These are phyloP conservation scores for Phytophthora citricola DNA, from an alignment of 352 stramenopile genomes.

Conservation along the genomic window DNA sequence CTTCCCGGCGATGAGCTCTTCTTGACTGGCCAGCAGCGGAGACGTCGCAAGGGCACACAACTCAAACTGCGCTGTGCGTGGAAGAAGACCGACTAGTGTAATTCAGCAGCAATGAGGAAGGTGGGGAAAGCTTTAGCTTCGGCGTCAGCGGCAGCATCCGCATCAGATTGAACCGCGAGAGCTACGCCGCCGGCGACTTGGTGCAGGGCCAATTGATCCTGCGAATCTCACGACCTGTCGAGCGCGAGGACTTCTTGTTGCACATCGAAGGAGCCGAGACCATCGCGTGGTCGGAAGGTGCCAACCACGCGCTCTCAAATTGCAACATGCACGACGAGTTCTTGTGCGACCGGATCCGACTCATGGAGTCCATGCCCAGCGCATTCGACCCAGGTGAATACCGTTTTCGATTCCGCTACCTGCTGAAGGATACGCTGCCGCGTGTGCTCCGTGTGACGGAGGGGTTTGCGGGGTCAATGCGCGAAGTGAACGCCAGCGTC, in stretches of 20 bases:
- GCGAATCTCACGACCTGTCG: slow-evolving; percentile 19
- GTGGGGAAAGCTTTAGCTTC: slow-evolving; percentile 30
- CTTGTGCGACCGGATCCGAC: slow-evolving; percentile 21
- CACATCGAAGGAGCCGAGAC: slow-evolving; percentile 26
- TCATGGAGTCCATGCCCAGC: slow-evolving; percentile 17
- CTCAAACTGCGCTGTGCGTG: slow-evolving; percentile 11
- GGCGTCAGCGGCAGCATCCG: slow-evolving; percentile 26
- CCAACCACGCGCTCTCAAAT: slow-evolving; percentile 27
- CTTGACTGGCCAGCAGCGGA: slow-evolving; percentile 15
- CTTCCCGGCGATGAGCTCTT: slow-evolving; percentile 7
- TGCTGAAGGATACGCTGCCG: slow-evolving; percentile 50
- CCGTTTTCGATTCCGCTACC: slow-evolving; percentile 31
- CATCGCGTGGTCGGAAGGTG: slow-evolving; percentile 33
- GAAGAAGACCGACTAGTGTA: no score
- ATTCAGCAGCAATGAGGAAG: slow-evolving; percentile 26
- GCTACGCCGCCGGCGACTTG: slow-evolving; percentile 34
- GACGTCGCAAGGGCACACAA: slow-evolving; percentile 18
- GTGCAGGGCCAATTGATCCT: slow-evolving; percentile 35
- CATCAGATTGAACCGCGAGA: slow-evolving; percentile 26
- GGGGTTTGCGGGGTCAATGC: slow-evolving; percentile 20
- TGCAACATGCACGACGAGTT: slow-evolving; percentile 32
- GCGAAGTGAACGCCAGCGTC: slow-evolving; percentile 60
- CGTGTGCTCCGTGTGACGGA: slow-evolving; percentile 41
- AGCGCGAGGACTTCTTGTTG: slow-evolving; percentile 32
- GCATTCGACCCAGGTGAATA: slow-evolving; percentile 33